Percentiles rank a stretch among this genome's conserved stretches.
phyloP scores from a whole-genome alignment of 2,329 filamentous ascomycete species.

The Didymella pomorum region DNA sequence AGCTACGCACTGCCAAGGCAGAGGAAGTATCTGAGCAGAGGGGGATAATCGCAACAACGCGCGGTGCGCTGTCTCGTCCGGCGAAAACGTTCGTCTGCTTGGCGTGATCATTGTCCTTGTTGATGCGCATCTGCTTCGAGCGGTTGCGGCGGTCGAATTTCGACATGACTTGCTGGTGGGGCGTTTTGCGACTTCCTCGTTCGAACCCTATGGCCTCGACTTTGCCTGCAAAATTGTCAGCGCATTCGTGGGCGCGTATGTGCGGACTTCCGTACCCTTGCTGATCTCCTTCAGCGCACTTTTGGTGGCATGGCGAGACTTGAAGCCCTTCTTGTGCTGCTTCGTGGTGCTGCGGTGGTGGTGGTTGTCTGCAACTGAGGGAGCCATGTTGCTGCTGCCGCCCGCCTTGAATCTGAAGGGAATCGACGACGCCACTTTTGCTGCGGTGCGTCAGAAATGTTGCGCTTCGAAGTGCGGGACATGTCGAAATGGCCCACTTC shows the following conservation, averaged over 20 bases:
- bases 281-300: slow-evolving; percentile 81
- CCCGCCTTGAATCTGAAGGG: slow-evolving; percentile 91
- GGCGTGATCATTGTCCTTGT: slow-evolving; percentile 83
- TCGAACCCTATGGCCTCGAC: slow-evolving; percentile 69
- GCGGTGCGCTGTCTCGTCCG: slow-evolving; percentile 85
- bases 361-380: slow-evolving; percentile 64
- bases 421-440: slow-evolving; percentile 50
- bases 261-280: slow-evolving; percentile 68
- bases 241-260: neutral
- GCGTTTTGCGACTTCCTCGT: slow-evolving; percentile 79
- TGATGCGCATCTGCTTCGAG: slow-evolving; percentile 85
- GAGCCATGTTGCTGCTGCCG: slow-evolving; percentile 70
- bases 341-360: slow-evolving; percentile 95
- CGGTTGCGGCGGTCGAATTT: slow-evolving; percentile 96
- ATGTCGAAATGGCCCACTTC: slow-evolving; percentile 23
- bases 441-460: slow-evolving; percentile 22
- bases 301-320: slow-evolving; percentile 90
- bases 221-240: slow-evolving; percentile 68
- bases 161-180: slow-evolving; percentile 95
- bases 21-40: slow-evolving; percentile 77
- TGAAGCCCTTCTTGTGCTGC: slow-evolving; percentile 86
- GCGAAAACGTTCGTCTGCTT: slow-evolving; percentile 81
- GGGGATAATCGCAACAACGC: slow-evolving; percentile 87
- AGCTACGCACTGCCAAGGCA: slow-evolving; percentile 68
- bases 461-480: slow-evolving; percentile 34